Evolutionary conservation across 2,329 filamentous ascomycete species (phyloP).

Genomic region (Penicillium sp.): DNA sequence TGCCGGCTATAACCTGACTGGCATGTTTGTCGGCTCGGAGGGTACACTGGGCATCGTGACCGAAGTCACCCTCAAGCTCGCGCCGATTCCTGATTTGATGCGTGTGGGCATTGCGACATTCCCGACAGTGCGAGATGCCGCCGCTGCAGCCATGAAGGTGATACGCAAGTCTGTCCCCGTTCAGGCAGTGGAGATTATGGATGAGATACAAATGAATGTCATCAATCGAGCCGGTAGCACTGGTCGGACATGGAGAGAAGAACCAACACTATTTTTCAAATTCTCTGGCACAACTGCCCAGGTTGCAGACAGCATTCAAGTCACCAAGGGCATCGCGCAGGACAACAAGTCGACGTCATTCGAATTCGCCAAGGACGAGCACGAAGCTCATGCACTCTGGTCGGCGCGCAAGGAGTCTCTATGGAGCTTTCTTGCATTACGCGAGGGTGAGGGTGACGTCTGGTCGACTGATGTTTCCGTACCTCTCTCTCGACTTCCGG

Average conservation of each 20-base stretch:
- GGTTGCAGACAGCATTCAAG: conserved; percentile 71
- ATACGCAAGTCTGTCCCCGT: conserved; percentile 63
- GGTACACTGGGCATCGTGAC: conserved; percentile 69
- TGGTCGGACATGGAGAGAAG: conserved; percentile 42
- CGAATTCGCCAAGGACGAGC: conserved; percentile 52
- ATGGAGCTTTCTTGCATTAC: conserved; percentile 58
- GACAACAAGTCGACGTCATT: conserved; percentile 54
- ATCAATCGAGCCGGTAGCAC: conserved; percentile 64
- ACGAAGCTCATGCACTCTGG: conserved; percentile 56
- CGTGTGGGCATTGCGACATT: conserved; percentile 64
- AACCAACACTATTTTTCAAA: conserved; percentile 44
- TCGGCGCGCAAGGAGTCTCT: conserved; percentile 58
- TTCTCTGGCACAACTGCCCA: conserved; percentile 73
- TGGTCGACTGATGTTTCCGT: conserved; percentile 62
- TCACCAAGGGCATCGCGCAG: conserved; percentile 65
- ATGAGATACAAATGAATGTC: conserved; percentile 61
- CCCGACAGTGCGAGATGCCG: conserved; percentile 57
- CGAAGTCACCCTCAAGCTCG: conserved; percentile 65
- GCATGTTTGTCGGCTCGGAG: conserved; percentile 66
- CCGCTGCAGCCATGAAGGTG: conserved; percentile 60
- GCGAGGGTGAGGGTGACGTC: conserved; percentile 53
- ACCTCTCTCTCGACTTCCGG: conserved; percentile 57
- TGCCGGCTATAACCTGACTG: conserved; percentile 68
- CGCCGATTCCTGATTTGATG: conserved; percentile 59
- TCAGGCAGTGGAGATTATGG: conserved; percentile 63